Evolutionary conservation across 495 filamentous ascomycete species (phyloP), one percentile per base, ranked within the genome.

Genomic region (Annulohypoxylon moriforme): DNA sequence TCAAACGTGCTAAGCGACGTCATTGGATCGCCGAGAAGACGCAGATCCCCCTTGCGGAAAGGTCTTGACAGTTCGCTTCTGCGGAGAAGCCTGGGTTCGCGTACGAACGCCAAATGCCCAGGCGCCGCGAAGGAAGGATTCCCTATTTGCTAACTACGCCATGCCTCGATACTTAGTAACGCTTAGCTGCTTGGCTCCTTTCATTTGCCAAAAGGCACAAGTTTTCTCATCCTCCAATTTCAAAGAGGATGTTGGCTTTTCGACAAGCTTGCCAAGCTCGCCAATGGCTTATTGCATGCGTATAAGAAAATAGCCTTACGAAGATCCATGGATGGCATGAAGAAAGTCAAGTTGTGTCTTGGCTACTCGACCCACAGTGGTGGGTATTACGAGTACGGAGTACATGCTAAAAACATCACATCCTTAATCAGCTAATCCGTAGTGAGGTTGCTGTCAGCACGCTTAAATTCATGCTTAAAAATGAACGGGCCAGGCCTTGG

Each of bases 391-490:
- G 38, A 60, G 42, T 55, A 55, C 55, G 10, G 33, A 25, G 55
- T 16, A 65, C 29, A 31, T 47, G 60, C 60, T 63, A 67, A 66
- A 40, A 60, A 46, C 18, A 57, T 16, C 11, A 64, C 18, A 66
- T 46, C 31, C 34, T 46, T 66, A 60, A 63, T 49, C 4, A 66
- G 40, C 25, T 55, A 55, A 29, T 38, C 38, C 11, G 59, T 44
- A 29, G 11, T 24, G 29, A 55, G 50, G 50, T 55, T 33, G 50
- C 50, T 55, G 50, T 55, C 50, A 58, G 55, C 55, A 58, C 75
- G 79, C 78, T 81, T 82, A 82, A 83, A 83, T 81, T 81, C 81
- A 84, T 84, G 82, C 82, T 83, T 82, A 83, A 81, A 81, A 80
- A 69, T 76, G 72, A 66, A 63, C 72, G 62, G 65, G 64, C 66